Evolutionary conservation across 108 stramenopile species (phyloP).

Genomic region (Pseudonitzschia multiseries): DNA sequence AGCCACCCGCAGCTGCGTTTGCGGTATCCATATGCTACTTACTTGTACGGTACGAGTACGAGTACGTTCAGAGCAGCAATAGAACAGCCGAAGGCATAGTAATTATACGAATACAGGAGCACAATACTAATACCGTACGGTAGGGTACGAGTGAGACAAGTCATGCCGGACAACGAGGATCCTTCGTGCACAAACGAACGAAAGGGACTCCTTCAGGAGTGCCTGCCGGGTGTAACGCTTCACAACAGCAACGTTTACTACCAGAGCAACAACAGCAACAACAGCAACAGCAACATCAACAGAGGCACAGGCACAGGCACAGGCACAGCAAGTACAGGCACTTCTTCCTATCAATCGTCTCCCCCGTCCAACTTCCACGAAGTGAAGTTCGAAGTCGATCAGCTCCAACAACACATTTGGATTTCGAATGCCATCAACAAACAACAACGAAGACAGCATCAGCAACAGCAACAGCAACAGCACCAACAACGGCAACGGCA

Average conservation of each 20-base stretch:
- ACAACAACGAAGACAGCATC: neutral
- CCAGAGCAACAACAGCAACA: neutral
- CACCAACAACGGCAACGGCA: neutral
- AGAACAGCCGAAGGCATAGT: too few species aligned
- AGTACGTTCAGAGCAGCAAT: too few species aligned
- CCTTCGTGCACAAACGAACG: neutral
- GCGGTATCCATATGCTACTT: too few species aligned
- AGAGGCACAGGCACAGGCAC: too few species aligned
- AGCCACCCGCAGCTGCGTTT: too few species aligned
- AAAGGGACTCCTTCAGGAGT: constrained; percentile 12
- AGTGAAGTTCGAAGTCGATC: constrained; percentile 1
- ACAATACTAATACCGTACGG: too few species aligned
- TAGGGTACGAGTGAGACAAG: too few species aligned
- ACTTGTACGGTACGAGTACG: too few species aligned
- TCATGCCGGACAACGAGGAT: constrained; percentile 2
- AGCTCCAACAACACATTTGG: constrained; percentile 1
- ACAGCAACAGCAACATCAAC: too few species aligned
- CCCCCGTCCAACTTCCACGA: neutral
- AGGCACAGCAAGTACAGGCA: too few species aligned
- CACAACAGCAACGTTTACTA: neutral
- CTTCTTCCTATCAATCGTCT: neutral
- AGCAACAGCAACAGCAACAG: neutral
- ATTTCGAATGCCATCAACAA: neutral
- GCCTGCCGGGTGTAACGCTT: constrained; percentile 16
- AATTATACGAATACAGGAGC: too few species aligned